These are phyloP conservation scores for Candida insectorum DNA, from an alignment of 805 yeast species.

Conservation along the genomic window DNA sequence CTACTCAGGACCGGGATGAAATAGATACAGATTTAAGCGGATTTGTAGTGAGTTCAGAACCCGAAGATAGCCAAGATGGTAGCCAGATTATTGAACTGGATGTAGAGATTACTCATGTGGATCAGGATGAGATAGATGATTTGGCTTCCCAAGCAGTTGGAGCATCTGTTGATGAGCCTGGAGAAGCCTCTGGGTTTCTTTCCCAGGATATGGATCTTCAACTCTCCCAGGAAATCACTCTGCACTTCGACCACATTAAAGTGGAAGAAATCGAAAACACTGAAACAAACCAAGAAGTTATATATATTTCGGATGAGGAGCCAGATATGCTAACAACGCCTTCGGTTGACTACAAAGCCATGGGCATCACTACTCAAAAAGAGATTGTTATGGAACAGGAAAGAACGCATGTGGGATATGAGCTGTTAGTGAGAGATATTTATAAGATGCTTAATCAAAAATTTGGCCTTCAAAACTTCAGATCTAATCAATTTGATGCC, in stretches of 20 bases:
- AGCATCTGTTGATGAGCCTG: conserved; percentile 17
- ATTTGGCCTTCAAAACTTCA: conserved; percentile 64
- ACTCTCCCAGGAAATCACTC: too few relatives aligned
- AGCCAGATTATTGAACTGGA: conserved; percentile 2
- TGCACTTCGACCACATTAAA: too few relatives aligned
- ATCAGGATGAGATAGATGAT: conserved; percentile 20
- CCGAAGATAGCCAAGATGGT: conserved; percentile 1
- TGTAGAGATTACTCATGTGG: conserved; percentile 10
- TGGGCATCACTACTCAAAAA: conserved; percentile 15
- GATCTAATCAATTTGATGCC: conserved; percentile 86
- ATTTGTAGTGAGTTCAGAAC: conserved; percentile 16
- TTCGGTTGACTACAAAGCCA: not conserved
- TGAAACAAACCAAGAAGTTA: conserved; percentile 29
- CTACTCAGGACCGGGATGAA: conserved; percentile 28
- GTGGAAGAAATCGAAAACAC: conserved; percentile 24
- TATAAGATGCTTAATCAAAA: conserved; percentile 49
- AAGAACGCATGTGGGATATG: conserved; percentile 29
- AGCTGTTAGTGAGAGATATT: conserved; percentile 70
- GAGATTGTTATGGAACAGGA: conserved; percentile 11
- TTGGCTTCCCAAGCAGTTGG: conserved; percentile 35
- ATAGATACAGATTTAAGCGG: conserved; percentile 26
- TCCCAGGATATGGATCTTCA: conserved; percentile 24
- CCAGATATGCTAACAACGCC: conserved; percentile 1
- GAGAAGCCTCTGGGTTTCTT: conserved; percentile 10
- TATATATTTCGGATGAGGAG: conserved; percentile 28